Percentiles rank a stretch among this genome's conserved stretches.
Conservation (phyloP, 1,284 basidiomycete genomes). For the Wolfiporia cocos region DNA sequence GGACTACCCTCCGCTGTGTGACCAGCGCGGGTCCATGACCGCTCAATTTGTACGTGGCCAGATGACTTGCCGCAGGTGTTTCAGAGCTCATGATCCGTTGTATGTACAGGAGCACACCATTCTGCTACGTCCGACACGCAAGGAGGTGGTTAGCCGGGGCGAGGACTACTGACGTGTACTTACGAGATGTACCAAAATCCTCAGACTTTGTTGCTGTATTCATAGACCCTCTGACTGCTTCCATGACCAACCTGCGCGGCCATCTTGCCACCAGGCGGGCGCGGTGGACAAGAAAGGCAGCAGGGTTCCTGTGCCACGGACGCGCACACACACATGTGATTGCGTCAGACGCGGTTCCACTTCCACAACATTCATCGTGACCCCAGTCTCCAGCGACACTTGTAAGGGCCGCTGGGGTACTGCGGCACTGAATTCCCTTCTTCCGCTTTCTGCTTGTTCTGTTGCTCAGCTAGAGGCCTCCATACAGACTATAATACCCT, state of each 20-base stretch:
- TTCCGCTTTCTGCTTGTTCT: too few species aligned
- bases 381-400: too few species aligned
- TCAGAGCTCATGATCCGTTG: neutral
- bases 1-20: slow-evolving; percentile 90
- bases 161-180: slow-evolving; percentile 70
- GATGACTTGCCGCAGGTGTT: neutral
- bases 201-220: neutral
- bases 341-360: too few species aligned
- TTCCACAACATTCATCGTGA: too few species aligned
- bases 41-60: slow-evolving; percentile 80
- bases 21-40: slow-evolving; percentile 81
- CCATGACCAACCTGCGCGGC: too few species aligned
- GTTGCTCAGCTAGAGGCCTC: neutral
- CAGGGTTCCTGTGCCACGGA: too few species aligned
- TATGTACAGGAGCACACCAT: slow-evolving; percentile 83
- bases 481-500: neutral
- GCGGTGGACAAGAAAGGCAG: too few species aligned
- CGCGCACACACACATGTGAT: too few species aligned
- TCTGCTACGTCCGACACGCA: slow-evolving; percentile 76
- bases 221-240: neutral
- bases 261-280: too few species aligned
- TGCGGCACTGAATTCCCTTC: too few species aligned
- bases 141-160: slow-evolving; percentile 93
- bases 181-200: neutral
- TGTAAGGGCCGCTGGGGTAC: too few species aligned